Evolutionary conservation across 768 basidiomycete species (phyloP).

Genomic region (Porphyrellus cyaneotinctus): DNA sequence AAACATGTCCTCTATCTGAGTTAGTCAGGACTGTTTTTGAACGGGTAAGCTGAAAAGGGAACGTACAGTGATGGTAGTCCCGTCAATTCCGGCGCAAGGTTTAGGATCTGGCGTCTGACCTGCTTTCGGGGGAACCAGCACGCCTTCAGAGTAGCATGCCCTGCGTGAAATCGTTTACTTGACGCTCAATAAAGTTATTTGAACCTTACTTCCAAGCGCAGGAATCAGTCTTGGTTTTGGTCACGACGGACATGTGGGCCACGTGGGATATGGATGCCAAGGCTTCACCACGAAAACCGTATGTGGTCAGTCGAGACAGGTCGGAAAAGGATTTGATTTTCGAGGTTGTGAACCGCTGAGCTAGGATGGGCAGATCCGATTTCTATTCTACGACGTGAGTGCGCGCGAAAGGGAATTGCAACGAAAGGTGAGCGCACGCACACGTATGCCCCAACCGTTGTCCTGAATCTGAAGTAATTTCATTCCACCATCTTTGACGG

Average conservation of each 20-base stretch:
- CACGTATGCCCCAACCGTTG: constrained; percentile 92
- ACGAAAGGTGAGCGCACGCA: constrained; percentile 35
- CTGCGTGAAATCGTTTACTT: constrained; percentile 37
- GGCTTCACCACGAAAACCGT: constrained; percentile 97
- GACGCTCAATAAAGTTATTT: background rate
- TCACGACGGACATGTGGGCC: constrained; percentile 65
- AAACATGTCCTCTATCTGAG: constrained; percentile 91
- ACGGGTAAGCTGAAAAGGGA: background rate
- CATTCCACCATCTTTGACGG: constrained; percentile 92
- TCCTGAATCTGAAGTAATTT: constrained; percentile 95
- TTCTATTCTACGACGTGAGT: constrained; percentile 47
- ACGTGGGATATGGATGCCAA: constrained; percentile 78
- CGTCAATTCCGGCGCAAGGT: constrained; percentile 91
- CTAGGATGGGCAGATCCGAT: constrained; percentile 83
- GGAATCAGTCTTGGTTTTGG: constrained; percentile 76
- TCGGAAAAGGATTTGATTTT: constrained; percentile 88
- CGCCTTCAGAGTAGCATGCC: constrained; percentile 78
- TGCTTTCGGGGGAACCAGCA: constrained; percentile 62
- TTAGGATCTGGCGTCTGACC: constrained; percentile 75
- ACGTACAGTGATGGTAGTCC: constrained; percentile 80
- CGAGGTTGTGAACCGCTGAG: constrained; percentile 93
- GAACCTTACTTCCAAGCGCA: constrained; percentile 89
- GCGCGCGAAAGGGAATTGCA: background rate
- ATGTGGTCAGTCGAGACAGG: constrained; percentile 77
- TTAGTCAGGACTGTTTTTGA: background rate